These are phyloP conservation scores for Grosmannia clavigera DNA, from an alignment of 2,329 filamentous ascomycete genomes.

Conservation along the genomic window DNA sequence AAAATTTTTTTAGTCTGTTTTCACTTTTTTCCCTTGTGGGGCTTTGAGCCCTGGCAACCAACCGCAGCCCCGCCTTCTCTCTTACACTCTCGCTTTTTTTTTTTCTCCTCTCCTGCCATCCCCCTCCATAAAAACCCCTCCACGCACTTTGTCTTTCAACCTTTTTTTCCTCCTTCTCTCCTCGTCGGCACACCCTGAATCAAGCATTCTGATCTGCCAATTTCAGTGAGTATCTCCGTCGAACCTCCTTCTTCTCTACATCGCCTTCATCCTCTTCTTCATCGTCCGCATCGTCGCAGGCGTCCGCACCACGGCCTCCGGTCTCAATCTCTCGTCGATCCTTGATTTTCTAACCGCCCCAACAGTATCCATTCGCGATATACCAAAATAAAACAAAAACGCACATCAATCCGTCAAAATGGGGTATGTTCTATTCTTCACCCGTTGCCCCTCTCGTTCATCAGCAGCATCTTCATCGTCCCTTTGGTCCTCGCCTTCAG, in stretches of 20 bases:
- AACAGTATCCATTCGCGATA: constrained; percentile 1
- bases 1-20: constrained; percentile 9
- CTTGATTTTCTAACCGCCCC: background rate
- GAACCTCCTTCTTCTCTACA: background rate
- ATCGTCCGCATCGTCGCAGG: constrained; percentile 1
- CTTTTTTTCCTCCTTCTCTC: constrained; percentile 16
- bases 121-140: constrained; percentile 12
- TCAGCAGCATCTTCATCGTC: background rate
- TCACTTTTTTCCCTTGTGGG: constrained; percentile 11
- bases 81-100: constrained; percentile 1
- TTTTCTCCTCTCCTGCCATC: constrained; percentile 3
- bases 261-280: constrained; percentile 7
- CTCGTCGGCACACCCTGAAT: constrained; percentile 27
- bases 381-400: constrained; percentile 1
- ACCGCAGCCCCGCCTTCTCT: constrained; percentile 10
- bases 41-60: constrained; percentile 13
- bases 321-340: background rate
- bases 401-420: constrained; percentile 20
- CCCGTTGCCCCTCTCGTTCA: background rate
- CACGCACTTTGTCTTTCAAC: constrained; percentile 11
- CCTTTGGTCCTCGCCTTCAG: no score
- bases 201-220: constrained; percentile 25
- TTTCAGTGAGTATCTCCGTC: constrained; percentile 11
- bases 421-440: constrained; percentile 19
- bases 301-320: background rate